These are phyloP conservation scores for Stephania cephalantha DNA, from an alignment of 164 flowering plant species.

Conservation along the genomic window DNA sequence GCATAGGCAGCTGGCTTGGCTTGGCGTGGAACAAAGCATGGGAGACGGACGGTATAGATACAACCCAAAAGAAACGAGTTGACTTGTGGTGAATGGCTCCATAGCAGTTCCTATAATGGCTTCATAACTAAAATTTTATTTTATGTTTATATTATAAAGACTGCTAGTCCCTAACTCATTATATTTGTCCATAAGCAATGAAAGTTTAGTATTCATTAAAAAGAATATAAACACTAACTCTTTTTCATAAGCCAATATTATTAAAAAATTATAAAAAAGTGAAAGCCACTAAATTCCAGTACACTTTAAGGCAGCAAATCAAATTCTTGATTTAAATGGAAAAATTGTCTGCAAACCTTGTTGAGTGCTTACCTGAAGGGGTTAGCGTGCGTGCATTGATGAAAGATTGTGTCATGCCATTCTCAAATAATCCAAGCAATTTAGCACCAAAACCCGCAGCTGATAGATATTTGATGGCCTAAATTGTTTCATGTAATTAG, in stretches of 20 bases:
- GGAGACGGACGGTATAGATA: no score
- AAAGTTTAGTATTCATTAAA: no score
- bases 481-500: constrained; percentile 12
- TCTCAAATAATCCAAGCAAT: constrained; percentile 86
- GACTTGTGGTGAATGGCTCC: no score
- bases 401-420: constrained; percentile 98
- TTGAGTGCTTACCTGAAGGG: constrained; percentile 49
- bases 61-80: no score
- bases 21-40: no score
- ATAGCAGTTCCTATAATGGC: no score
- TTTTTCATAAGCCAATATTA: not conserved
- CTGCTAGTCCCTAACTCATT: no score
- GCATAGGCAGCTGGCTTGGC: no score
- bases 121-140: no score
- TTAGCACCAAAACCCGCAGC: constrained; percentile 99
- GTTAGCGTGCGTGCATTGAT: constrained; percentile 84
- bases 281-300: not conserved
- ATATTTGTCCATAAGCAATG: no score
- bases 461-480: constrained; percentile 89
- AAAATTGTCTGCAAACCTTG: not conserved
- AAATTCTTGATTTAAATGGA: not conserved
- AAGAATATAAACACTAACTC: no score
- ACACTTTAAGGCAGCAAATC: not conserved
- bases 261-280: not conserved
- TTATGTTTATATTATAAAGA: no score